A percentile compares a stretch with the other conserved stretches of the same genome.
Conservation (phyloP, 768 basidiomycete species). For the Daedaleopsis sinensis region DNA sequence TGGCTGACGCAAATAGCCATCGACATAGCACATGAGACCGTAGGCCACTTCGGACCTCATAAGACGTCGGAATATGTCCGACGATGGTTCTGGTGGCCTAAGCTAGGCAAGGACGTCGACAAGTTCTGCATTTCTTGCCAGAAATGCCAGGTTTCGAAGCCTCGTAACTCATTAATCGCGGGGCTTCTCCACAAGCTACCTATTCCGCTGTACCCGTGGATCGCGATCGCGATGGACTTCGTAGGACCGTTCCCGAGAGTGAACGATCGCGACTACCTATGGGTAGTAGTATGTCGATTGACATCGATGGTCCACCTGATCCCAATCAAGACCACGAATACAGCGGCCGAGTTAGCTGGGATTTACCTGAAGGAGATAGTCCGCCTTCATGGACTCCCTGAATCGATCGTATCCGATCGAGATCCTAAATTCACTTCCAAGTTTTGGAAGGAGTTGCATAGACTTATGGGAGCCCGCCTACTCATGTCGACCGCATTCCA, state of each 20-base stretch:
- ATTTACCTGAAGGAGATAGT: conserved; percentile 23
- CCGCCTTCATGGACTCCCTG: conserved; percentile 27
- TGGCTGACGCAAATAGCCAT: conserved; percentile 25
- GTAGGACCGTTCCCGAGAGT: conserved; percentile 37
- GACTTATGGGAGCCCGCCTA: conserved; percentile 23
- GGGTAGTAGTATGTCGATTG: conserved; percentile 27
- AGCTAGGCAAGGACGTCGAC: conserved; percentile 19
- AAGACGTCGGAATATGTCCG: conserved; percentile 35
- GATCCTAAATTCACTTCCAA: conserved; percentile 38
- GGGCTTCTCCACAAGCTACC: conserved; percentile 37
- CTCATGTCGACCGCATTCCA: conserved; percentile 35
- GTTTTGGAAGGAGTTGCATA: conserved; percentile 36
- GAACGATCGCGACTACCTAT: conserved; percentile 29
- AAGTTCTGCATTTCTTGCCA: conserved; percentile 27
- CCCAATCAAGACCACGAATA: conserved; percentile 12
- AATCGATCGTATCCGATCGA: conserved; percentile 32
- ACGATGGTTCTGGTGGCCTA: conserved; percentile 40
- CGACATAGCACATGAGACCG: conserved; percentile 30
- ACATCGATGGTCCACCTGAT: conserved; percentile 26
- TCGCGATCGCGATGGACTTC: conserved; percentile 45
- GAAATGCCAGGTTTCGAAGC: conserved; percentile 23
- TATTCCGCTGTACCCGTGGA: conserved; percentile 36
- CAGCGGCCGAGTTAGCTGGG: conserved; percentile 22
- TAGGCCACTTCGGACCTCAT: conserved; percentile 38
- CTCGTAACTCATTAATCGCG: conserved; percentile 12